Percentiles rank a stretch among this genome's conserved stretches.
These are phyloP conservation scores for Sphenostylis stenocarpa DNA, from an alignment of 306 rosid genomes.

Conservation along the genomic window DNA sequence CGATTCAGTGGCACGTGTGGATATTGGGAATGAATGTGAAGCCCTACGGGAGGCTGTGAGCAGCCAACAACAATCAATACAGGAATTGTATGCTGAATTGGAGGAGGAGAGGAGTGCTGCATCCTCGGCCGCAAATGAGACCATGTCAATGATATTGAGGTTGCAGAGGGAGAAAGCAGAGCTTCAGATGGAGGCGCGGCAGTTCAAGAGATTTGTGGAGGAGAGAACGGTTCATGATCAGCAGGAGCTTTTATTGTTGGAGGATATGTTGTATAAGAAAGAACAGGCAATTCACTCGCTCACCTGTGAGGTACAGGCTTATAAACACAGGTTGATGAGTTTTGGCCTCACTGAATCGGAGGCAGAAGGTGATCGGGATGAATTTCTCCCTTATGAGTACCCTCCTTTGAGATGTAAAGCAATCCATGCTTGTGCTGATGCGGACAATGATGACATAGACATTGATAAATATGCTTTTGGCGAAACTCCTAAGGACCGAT, in stretches of 20 bases:
- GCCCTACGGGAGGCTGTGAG: conserved; percentile 67
- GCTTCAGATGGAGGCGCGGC: conserved; percentile 91
- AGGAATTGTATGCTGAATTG: conserved; percentile 68
- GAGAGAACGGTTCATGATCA: conserved; percentile 81
- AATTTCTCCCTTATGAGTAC: conserved; percentile 66
- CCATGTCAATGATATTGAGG: conserved; percentile 96
- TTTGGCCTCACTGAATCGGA: conserved; percentile 71
- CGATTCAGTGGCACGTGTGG: conserved; percentile 56
- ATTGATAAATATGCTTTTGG: conserved; percentile 86
- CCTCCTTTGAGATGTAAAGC: conserved; percentile 79
- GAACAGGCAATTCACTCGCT: conserved; percentile 81
- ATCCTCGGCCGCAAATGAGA: conserved; percentile 89
- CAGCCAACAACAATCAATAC: conserved; percentile 67
- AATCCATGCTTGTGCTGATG: conserved; percentile 44
- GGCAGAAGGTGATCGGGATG: conserved; percentile 51
- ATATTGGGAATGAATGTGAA: conserved; percentile 65
- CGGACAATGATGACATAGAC: conserved; percentile 57
- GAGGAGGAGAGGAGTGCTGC: conserved; percentile 98
- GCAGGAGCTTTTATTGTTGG: conserved; percentile 69
- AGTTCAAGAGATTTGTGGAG: conserved; percentile 83
- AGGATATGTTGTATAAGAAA: conserved; percentile 79
- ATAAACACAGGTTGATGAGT: conserved; percentile 92
- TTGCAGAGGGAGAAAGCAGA: conserved; percentile 99
- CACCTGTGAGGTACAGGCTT: conserved; percentile 80
- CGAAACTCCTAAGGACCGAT: conserved; percentile 75